Evolutionary conservation across 2,329 filamentous ascomycete species (phyloP).

Genomic region (Dactylonectria macrodidyma): DNA sequence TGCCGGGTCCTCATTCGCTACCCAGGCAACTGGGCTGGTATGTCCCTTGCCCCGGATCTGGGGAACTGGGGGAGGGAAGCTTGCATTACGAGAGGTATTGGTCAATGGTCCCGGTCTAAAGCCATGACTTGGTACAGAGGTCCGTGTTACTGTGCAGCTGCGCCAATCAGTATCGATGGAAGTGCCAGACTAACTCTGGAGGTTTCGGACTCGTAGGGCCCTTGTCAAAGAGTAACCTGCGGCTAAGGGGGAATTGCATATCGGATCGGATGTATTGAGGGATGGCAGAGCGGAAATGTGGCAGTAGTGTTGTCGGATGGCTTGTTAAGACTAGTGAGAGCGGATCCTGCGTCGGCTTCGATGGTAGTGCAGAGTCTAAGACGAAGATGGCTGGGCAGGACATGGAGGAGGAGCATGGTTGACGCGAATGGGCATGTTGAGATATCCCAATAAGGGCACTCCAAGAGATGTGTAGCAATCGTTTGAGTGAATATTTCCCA

Average conservation of each 20-base stretch:
- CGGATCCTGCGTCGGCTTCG: background rate
- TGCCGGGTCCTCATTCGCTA: constrained; percentile 11
- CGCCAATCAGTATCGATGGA: background rate
- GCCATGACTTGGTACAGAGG: background rate
- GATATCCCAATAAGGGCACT: background rate
- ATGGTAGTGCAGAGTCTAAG: background rate
- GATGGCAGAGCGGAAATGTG: background rate
- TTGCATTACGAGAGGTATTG: background rate
- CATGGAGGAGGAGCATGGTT: too few species aligned
- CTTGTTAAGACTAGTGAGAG: background rate
- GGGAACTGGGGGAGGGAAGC: background rate
- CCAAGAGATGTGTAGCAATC: too few species aligned
- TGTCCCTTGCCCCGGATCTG: constrained; percentile 27
- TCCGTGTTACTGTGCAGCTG: background rate
- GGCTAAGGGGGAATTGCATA: background rate
- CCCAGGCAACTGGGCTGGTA: background rate
- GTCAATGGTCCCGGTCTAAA: background rate
- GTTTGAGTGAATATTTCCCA: too few species aligned
- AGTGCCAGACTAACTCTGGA: background rate
- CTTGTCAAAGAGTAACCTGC: background rate
- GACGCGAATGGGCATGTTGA: background rate
- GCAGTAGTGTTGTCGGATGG: background rate
- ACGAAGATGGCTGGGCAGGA: background rate
- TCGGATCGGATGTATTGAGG: background rate
- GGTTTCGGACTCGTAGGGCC: background rate